Base-by-base conservation (phyloP, 495 filamentous ascomycete species). In the Aspergillus wentii region DNA sequence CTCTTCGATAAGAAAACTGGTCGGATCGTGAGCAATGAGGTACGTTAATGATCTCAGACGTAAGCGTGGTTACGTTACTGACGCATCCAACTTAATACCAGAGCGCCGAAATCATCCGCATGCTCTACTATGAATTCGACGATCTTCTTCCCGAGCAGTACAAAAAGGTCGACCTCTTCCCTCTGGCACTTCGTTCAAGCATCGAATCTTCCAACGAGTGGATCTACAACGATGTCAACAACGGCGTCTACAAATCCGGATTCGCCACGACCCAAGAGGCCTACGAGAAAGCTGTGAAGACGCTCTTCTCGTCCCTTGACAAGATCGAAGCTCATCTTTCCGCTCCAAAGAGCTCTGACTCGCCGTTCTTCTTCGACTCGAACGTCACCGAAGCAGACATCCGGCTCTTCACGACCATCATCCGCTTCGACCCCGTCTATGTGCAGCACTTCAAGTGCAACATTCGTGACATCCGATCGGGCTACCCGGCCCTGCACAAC, bases 391-490 rank as follows among this genome's bases (percentile, higher is more conserved):
- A 95, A 68, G 79, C 79, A 0, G 89, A 95, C 62, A 74, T 95
- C 35, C 66, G 88, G 14, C 69, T 92, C 19, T 92, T 78, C 68
- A 85, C 86, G 3, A 94, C 88, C 4, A 81, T 94, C 32, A 64
- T 91, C 39, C 77, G 88, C 21, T 95, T 95, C 63, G 88, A 95
- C 50, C 71, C 78, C 9, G 86, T 92, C 27, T 95, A 95, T 50
- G 87, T 94, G 4, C 87, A 92, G 71, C 86, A 94, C 60, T 95
- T 95, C 71, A 94, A 94, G 69, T 89, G 84, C 55, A 95, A 95
- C 56, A 59, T 94, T 26, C 72, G 80, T 6, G 86, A 87, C 62
- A 94, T 95, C 40, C 65, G 89, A 3, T 78, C 75, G 16, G 88
- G 86, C 5, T 91, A 80, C 51, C 84, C 83, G 17, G 61, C 68